phyloP scores from a whole-genome alignment of 108 stramenopile genomes.

The Fistulifera pelliculosa region DNA sequence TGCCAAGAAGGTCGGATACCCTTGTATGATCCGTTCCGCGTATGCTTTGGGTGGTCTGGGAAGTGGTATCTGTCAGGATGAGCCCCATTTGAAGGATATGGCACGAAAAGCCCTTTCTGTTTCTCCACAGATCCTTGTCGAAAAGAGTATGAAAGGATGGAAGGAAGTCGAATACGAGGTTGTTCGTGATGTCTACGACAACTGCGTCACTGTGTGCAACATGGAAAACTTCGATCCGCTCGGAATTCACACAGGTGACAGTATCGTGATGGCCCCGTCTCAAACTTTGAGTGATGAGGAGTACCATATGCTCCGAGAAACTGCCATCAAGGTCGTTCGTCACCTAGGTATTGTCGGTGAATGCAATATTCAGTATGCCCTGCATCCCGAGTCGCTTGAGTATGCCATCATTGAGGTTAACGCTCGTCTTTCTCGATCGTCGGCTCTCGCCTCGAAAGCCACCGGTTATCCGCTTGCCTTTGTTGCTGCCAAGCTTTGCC shows the following conservation, averaged over 20 bases:
- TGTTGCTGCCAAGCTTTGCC: slow-evolving; percentile 92
- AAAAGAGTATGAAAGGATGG: slow-evolving; percentile 96
- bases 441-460: slow-evolving; percentile 97
- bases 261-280: slow-evolving; percentile 96
- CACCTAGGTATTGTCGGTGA: slow-evolving; percentile 97
- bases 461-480: slow-evolving; percentile 98
- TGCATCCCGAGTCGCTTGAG: slow-evolving; percentile 87
- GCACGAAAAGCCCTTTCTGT: slow-evolving; percentile 81
- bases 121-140: slow-evolving; percentile 93
- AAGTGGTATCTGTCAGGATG: slow-evolving; percentile 89
- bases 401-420: slow-evolving; percentile 99
- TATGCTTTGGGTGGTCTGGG: slow-evolving; percentile 97
- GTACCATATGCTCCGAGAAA: slow-evolving; percentile 97
- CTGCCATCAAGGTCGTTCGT: slow-evolving; percentile 94
- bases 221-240: slow-evolving; percentile 99
- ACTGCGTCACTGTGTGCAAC: slow-evolving; percentile 99
- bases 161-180: slow-evolving; percentile 99
- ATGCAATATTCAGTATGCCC: slow-evolving; percentile 99
- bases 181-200: slow-evolving; percentile 77
- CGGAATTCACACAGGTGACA: slow-evolving; percentile 97
- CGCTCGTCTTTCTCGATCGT: slow-evolving; percentile 94
- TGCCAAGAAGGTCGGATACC: slow-evolving; percentile 91
- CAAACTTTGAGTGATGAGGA: slow-evolving; percentile 95
- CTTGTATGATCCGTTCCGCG: slow-evolving; percentile 95
- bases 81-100: slow-evolving; percentile 75